Evolutionary conservation across 2,329 filamentous ascomycete genomes (phyloP).

Genomic region (Lachnellula subtilissima): DNA sequence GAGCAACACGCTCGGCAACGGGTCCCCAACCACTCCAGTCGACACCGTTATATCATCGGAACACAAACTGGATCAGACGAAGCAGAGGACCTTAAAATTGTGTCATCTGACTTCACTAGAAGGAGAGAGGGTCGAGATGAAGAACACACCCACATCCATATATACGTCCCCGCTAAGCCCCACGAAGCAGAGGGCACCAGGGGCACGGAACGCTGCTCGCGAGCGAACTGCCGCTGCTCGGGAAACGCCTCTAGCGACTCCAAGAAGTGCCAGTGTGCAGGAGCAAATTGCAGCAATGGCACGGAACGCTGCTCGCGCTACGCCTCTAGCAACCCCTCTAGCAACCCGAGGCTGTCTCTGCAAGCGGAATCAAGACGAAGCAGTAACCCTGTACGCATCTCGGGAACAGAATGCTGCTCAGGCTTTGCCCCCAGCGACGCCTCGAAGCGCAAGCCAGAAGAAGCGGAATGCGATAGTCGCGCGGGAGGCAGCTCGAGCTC

Average conservation of each 20-base stretch:
- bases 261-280: too few species aligned
- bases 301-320: slow-evolving; percentile 60
- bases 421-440: too few species aligned
- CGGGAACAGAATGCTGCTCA: too few species aligned
- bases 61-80: slow-evolving; percentile 16
- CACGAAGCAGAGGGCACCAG: slow-evolving; percentile 4
- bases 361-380: too few species aligned
- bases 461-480: too few species aligned
- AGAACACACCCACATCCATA: slow-evolving; percentile 31
- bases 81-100: slow-evolving; percentile 15
- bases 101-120: slow-evolving; percentile 18
- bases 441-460: too few species aligned
- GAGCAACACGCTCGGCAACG: slow-evolving; percentile 12
- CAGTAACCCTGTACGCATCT: too few species aligned
- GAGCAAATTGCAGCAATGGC: slow-evolving; percentile 7
- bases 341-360: too few species aligned
- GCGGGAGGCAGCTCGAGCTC: too few species aligned
- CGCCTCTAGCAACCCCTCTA: too few species aligned
- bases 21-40: slow-evolving; percentile 14
- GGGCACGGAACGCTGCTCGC: slow-evolving; percentile 61
- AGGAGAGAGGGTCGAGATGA: slow-evolving; percentile 12
- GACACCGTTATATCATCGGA: slow-evolving; percentile 25
- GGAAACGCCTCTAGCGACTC: too few species aligned
- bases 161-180: slow-evolving; percentile 26
- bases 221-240: too few species aligned